phyloP scores from a whole-genome alignment of 768 basidiomycete genomes.

The Hemileccinum rubropunctum region DNA sequence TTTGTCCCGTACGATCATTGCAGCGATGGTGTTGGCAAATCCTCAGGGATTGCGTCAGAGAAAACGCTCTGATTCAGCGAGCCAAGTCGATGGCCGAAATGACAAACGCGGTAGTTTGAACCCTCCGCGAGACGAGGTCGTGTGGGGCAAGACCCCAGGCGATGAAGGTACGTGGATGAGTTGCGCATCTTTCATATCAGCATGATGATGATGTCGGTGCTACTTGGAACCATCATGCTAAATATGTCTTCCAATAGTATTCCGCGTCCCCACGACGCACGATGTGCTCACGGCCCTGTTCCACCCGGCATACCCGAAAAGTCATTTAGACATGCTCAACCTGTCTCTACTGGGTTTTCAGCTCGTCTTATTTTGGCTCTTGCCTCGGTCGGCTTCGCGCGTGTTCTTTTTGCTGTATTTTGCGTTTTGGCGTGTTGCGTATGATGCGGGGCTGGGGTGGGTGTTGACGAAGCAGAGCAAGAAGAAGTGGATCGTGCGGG shows the following conservation, averaged over 20 bases:
- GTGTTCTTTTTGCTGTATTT: constrained; percentile 88
- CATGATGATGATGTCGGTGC: too few species aligned
- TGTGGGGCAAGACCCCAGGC: constrained; percentile 84
- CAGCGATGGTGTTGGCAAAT: constrained; percentile 19
- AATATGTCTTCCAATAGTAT: constrained; percentile 51
- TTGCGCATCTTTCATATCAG: neutral
- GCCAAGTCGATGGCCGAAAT: constrained; percentile 5
- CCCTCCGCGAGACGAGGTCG: constrained; percentile 49
- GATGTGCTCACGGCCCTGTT: constrained; percentile 86
- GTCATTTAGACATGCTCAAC: constrained; percentile 84
- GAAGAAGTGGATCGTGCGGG: constrained; percentile 87
- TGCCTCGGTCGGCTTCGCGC: constrained; percentile 55
- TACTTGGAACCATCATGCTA: neutral
- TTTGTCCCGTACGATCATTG: neutral
- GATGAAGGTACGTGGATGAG: constrained; percentile 60
- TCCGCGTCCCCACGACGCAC: constrained; percentile 89
- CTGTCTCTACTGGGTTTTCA: constrained; percentile 78
- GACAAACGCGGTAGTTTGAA: constrained; percentile 9
- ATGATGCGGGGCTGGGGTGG: constrained; percentile 93
- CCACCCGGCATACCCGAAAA: constrained; percentile 80
- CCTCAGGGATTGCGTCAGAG: constrained; percentile 26
- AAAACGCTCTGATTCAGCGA: constrained; percentile 1
- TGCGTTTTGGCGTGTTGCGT: constrained; percentile 87
- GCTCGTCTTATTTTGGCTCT: constrained; percentile 61
- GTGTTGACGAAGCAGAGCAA: constrained; percentile 95